Percentiles rank a stretch among this genome's conserved stretches.
phyloP scores from a whole-genome alignment of 1,139 yeast genomes.

The Magnusiomyces ingens region DNA sequence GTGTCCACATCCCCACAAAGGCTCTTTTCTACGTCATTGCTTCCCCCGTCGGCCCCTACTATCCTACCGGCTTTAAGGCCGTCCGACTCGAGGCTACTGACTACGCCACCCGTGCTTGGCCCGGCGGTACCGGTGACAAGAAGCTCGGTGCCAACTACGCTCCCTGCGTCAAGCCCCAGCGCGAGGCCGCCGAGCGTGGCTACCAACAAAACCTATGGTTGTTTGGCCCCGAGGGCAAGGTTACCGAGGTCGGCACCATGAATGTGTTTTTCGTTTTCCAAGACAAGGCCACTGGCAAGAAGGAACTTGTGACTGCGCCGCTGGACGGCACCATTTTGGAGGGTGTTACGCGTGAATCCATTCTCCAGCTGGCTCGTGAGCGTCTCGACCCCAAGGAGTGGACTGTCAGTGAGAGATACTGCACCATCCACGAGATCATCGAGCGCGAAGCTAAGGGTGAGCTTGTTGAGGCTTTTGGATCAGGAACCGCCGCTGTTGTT shows the following conservation, averaged over 20 bases:
- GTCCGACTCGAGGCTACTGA: conserved; percentile 90
- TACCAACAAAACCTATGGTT: conserved; percentile 95
- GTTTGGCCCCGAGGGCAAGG: conserved; percentile 80
- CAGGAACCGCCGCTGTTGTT: conserved; percentile 97
- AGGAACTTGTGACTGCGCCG: conserved; percentile 93
- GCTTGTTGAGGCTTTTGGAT: conserved; percentile 89
- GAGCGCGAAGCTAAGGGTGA: conserved; percentile 74
- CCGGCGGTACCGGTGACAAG: conserved; percentile 95
- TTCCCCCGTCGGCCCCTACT: conserved; percentile 86
- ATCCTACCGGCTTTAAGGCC: conserved; percentile 87
- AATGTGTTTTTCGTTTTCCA: conserved; percentile 82
- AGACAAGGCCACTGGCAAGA: conserved; percentile 62
- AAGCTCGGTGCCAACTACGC: conserved; percentile 98
- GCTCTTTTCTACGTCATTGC: conserved; percentile 82
- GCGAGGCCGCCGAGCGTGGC: conserved; percentile 80
- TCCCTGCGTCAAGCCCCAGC: conserved; percentile 85
- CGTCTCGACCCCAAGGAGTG: conserved; percentile 68
- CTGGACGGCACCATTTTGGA: conserved; percentile 94
- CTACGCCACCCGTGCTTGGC: conserved; percentile 93
- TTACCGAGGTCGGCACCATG: conserved; percentile 98
- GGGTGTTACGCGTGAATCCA: conserved; percentile 93
- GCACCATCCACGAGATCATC: conserved; percentile 70
- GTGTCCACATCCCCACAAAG: conserved; percentile 71
- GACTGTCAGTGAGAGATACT: conserved; percentile 74
- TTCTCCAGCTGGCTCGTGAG: conserved; percentile 66